Percentiles rank a stretch among this genome's conserved stretches.
Evolutionary conservation across 441 rosid genomes (phyloP).

Genomic region (Populus tomentosa): DNA sequence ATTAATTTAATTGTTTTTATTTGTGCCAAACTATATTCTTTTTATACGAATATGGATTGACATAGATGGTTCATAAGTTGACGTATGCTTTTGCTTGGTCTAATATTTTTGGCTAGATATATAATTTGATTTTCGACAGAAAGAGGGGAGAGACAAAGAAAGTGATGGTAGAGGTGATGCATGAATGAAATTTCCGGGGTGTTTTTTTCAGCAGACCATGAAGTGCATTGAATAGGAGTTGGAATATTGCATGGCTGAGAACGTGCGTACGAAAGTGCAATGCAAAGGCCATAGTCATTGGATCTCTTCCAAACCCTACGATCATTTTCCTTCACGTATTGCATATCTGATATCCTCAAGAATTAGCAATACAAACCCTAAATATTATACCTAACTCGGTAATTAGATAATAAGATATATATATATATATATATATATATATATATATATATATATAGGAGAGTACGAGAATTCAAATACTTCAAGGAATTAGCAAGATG

Average conservation of each 20-base stretch:
- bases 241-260: neutral
- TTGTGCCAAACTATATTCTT: neutral
- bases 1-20: too few relatives aligned
- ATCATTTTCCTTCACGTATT: neutral
- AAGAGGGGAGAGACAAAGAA: neutral
- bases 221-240: conserved; percentile 9
- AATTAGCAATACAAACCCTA: too few relatives aligned
- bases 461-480: too few relatives aligned
- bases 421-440: too few relatives aligned
- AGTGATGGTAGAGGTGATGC: neutral
- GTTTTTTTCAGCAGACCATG: neutral
- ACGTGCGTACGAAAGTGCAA: too few relatives aligned
- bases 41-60: neutral
- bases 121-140: neutral
- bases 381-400: too few relatives aligned
- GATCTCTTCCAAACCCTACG: neutral
- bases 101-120: too few relatives aligned
- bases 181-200: neutral
- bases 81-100: neutral
- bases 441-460: too few relatives aligned
- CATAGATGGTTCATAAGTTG: neutral
- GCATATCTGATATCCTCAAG: too few relatives aligned
- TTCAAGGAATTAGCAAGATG: neutral
- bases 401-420: too few relatives aligned
- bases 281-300: neutral